Base-by-base conservation (phyloP, 768 basidiomycete species). In the Sarcomyxa edulis region DNA sequence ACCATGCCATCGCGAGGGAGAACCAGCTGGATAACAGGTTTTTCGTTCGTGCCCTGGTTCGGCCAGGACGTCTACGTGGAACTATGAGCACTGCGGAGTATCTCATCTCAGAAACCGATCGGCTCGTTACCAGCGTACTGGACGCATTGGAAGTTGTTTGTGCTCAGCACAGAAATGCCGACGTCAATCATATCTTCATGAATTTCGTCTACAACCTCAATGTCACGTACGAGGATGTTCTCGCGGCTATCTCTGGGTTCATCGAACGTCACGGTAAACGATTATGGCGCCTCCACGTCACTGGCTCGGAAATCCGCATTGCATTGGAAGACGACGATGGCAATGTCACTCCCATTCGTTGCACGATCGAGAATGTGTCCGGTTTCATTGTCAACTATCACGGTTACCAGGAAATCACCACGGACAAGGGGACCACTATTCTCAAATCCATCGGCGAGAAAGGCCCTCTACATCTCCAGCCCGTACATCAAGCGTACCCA, bases 361-460 rank as follows among this genome's bases (percentile, higher is more conserved):
- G 93, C 57, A 81, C 96, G 59, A 97, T 98, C 61, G 95, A 98
- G 67, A 99, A 98, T 56, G 92, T 96, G 18, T 93, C 93, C 29
- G 96, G 96, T 29, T 99, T 99, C 69, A 88, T 98, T 48, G 95
- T 98, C 64, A 94, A 97, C 61, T 97, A 84, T 69, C 89, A 94
- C 54, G 91, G 87, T 20, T 99, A 99, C 65, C 94, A 98, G 62
- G 96, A 99, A 64, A 94, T 98, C 50, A 81, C 82, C 27, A 97
- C 92, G 22, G 96, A 98, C 58, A 93, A 86, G 61, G 94, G 95
- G 29, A 85, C 88, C 6, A 87, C 85, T 9, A 96, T 98, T 53
- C 74, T 98, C 46, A 98, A 97, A 65, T 96, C 96, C 3, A 96
- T 99, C 48, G 96, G 96, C 30, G 91, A 96, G 34, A 96, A 96